Percentiles rank a stretch among this genome's conserved stretches.
Evolutionary conservation across 2,329 filamentous ascomycete genomes (phyloP).

Genomic region (Rutstroemia sp.): DNA sequence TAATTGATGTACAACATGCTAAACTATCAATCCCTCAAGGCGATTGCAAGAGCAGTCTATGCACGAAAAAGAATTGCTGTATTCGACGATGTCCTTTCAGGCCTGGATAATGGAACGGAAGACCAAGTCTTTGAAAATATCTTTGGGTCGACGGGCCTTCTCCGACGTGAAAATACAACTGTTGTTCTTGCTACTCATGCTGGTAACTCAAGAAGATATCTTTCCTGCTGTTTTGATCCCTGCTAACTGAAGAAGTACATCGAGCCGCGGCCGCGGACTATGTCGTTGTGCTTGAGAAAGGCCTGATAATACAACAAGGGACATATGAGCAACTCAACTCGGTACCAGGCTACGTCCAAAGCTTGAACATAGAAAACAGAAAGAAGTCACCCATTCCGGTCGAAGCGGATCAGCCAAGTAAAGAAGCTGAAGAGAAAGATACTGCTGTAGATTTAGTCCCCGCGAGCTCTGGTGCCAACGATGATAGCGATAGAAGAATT

Average conservation of each 20-base stretch:
- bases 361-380: not conserved
- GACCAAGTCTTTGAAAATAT: constrained; percentile 12
- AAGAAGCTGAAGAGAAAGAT: not conserved
- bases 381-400: not conserved
- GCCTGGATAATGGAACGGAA: constrained; percentile 19
- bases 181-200: constrained; percentile 27
- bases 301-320: constrained; percentile 30
- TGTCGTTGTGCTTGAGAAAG: constrained; percentile 31
- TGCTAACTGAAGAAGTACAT: constrained; percentile 23
- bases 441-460: not conserved
- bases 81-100: constrained; percentile 23
- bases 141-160: constrained; percentile 11
- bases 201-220: not conserved
- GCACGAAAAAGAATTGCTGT: constrained; percentile 12
- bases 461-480: not conserved
- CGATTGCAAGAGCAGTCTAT: constrained; percentile 20
- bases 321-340: constrained; percentile 15
- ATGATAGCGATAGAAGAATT: not conserved
- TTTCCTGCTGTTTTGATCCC: no score
- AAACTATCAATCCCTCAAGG: constrained; percentile 31
- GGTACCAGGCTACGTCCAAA: not conserved
- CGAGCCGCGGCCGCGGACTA: constrained; percentile 33
- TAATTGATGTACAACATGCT: not conserved
- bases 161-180: constrained; percentile 26
- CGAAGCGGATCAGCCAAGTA: not conserved